These are phyloP conservation scores for Sphagnum fallax DNA, from an alignment of 228 moss, liverwort and hornwort genomes.

Conservation along the genomic window DNA sequence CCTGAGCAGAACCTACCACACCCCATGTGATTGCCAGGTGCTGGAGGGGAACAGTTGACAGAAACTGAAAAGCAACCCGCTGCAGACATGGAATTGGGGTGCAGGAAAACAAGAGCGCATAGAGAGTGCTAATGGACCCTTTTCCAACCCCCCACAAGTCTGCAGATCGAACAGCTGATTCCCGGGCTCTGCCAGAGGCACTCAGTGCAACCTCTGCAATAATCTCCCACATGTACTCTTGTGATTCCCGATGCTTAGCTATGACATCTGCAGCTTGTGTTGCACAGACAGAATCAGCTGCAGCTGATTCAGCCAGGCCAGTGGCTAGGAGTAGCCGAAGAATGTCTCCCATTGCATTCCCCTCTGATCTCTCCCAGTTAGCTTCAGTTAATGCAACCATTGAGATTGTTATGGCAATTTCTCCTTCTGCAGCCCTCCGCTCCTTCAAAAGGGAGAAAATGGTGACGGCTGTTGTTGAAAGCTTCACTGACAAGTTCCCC, in stretches of 20 bases:
- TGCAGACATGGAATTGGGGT: constrained; percentile 66
- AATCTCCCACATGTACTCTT: constrained; percentile 67
- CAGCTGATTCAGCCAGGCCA: constrained; percentile 78
- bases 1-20: constrained; percentile 34
- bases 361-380: constrained; percentile 65
- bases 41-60: constrained; percentile 63
- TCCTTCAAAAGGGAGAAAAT: constrained; percentile 72
- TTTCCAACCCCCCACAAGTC: constrained; percentile 95
- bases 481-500: constrained; percentile 36
- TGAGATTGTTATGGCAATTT: constrained; percentile 45
- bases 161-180: constrained; percentile 85
- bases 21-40: constrained; percentile 63
- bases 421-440: constrained; percentile 41
- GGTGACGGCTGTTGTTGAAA: constrained; percentile 59
- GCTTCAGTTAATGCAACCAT: constrained; percentile 34
- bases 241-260: constrained; percentile 36
- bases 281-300: constrained; percentile 36
- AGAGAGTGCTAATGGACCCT: constrained; percentile 77
- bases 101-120: constrained; percentile 74
- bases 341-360: constrained; percentile 67
- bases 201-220: constrained; percentile 63
- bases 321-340: constrained; percentile 73
- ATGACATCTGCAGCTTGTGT: constrained; percentile 41
- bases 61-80: constrained; percentile 77
- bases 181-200: constrained; percentile 64